Percentiles rank a stretch among this genome's conserved stretches.
Evolutionary conservation across 1,284 basidiomycete species (phyloP).

Genomic region (Flammula alnicola): DNA sequence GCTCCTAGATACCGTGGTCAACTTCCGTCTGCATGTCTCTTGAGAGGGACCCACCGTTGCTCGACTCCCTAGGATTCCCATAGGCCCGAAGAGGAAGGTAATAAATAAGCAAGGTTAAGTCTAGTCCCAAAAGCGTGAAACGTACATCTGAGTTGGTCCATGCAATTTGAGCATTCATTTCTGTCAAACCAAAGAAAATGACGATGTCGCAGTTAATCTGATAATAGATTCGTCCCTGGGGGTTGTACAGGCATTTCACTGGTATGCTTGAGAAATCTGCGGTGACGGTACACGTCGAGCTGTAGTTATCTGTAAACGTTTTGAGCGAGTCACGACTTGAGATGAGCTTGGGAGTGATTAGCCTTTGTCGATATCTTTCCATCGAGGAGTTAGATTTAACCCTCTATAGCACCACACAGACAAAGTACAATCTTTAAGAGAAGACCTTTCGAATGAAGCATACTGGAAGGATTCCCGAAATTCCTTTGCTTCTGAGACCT

Average conservation of each 20-base stretch:
- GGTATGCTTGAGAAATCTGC: conserved; percentile 9
- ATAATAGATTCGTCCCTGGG: conserved; percentile 33
- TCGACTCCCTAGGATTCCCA: no score
- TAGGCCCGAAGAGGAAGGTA: no score
- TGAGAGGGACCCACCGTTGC: no score
- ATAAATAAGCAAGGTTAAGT: no score
- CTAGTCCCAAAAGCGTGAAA: no score
- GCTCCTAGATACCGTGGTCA: no score
- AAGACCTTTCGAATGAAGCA: not conserved
- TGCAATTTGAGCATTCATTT: conserved; percentile 35
- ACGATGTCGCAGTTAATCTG: conserved; percentile 45
- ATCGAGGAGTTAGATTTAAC: conserved; percentile 35
- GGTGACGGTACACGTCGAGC: conserved; percentile 45
- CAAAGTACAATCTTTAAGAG: conserved; percentile 4
- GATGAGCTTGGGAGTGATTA: not conserved
- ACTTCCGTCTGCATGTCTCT: no score
- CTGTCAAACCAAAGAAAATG: conserved; percentile 48
- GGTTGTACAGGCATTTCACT: not conserved
- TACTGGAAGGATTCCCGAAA: conserved; percentile 17
- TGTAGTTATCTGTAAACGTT: conserved; percentile 42
- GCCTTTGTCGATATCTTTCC: conserved; percentile 49
- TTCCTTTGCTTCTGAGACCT: conserved; percentile 30
- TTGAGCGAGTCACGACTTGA: not conserved
- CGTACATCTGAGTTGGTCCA: conserved; percentile 20
- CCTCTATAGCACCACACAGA: conserved; percentile 37